A percentile compares a stretch with the other conserved stretches of the same genome.
Evolutionary conservation across 768 basidiomycete genomes (phyloP).

Genomic region (Lyophyllum shimeji): DNA sequence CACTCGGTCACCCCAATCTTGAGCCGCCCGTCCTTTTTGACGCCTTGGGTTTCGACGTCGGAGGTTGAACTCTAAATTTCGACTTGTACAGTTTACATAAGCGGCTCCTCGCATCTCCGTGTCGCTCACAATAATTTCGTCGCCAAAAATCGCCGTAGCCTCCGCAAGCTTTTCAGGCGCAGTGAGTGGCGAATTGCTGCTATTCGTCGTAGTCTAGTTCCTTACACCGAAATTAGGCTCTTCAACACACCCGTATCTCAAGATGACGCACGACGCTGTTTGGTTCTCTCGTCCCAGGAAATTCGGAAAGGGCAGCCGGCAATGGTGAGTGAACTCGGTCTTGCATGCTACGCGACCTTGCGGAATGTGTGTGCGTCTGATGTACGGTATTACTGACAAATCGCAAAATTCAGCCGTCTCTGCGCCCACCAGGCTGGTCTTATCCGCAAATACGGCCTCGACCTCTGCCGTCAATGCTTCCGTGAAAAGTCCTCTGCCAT

Average conservation of each 20-base stretch:
- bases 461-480: constrained; percentile 98
- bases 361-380: background rate
- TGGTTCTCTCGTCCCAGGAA: constrained; percentile 97
- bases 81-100: constrained; percentile 43
- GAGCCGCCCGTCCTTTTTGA: too few species aligned
- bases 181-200: constrained; percentile 24
- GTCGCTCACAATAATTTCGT: constrained; percentile 11
- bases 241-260: constrained; percentile 25
- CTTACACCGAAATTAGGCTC: constrained; percentile 8
- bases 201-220: background rate
- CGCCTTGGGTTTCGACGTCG: constrained; percentile 17
- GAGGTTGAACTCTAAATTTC: constrained; percentile 33
- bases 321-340: constrained; percentile 63
- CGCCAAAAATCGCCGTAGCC: constrained; percentile 13
- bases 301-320: constrained; percentile 92
- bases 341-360: background rate
- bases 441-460: constrained; percentile 95
- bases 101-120: constrained; percentile 16
- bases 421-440: constrained; percentile 98
- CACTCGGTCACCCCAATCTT: too few species aligned
- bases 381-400: background rate
- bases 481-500: constrained; percentile 93
- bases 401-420: constrained; percentile 65
- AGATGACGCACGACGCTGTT: constrained; percentile 98
- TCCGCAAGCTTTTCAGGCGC: constrained; percentile 22